phyloP scores from a whole-genome alignment of 352 stramenopile genomes.

The Peronospora farinosa region DNA sequence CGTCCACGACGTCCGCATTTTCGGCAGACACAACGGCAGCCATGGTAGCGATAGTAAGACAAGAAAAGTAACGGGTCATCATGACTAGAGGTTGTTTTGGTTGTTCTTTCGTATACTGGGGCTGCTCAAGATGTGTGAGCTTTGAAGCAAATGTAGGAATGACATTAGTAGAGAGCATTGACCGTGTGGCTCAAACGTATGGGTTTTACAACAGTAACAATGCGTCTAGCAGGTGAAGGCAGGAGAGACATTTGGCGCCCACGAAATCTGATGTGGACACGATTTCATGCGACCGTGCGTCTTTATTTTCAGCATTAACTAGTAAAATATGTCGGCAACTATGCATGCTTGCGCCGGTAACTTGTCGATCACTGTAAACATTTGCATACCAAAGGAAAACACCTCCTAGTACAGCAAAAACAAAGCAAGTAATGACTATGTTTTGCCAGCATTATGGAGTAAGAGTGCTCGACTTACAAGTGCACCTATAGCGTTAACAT shows the following conservation, averaged over 20 bases:
- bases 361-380: no score
- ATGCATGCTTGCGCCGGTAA: no score
- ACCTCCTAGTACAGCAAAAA: no score
- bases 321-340: background rate
- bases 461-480: no score
- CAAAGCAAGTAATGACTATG: no score
- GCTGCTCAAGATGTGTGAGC: background rate
- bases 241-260: constrained; percentile 16
- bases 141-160: constrained; percentile 22
- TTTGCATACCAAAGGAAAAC: no score
- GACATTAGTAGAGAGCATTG: background rate
- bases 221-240: background rate
- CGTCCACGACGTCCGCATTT: constrained; percentile 11
- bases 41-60: constrained; percentile 12
- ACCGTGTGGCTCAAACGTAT: background rate
- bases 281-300: background rate
- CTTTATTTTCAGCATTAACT: background rate
- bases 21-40: constrained; percentile 5
- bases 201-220: background rate
- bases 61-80: constrained; percentile 24
- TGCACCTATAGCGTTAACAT: no score
- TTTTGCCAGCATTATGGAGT: no score
- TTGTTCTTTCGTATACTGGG: no score
- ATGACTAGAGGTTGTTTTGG: background rate
- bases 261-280: background rate